Percentiles rank a stretch among this genome's conserved stretches.
Evolutionary conservation across 1,284 basidiomycete species (phyloP).

Genomic region (Stygiomarasmius scandens): DNA sequence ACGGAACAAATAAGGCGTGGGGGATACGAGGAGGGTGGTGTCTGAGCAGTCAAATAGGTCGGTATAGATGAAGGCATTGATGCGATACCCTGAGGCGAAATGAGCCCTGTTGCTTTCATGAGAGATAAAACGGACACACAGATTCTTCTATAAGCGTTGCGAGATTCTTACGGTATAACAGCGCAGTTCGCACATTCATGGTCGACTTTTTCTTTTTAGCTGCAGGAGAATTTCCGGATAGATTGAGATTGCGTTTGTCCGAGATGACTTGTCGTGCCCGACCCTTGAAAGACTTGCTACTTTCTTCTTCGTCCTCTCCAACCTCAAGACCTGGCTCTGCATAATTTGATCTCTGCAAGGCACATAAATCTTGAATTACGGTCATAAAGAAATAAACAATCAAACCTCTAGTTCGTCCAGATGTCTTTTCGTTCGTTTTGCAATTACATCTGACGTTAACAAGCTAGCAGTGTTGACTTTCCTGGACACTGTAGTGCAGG

Average conservation of each 20-base stretch:
- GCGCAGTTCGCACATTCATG: slow-evolving; percentile 74
- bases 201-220: slow-evolving; percentile 77
- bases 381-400: slow-evolving; percentile 14
- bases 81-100: slow-evolving; percentile 55
- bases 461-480: slow-evolving; percentile 48
- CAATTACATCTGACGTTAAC: slow-evolving; percentile 65
- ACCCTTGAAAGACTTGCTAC: slow-evolving; percentile 54
- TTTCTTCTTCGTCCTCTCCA: slow-evolving; percentile 50
- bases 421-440: slow-evolving; percentile 73
- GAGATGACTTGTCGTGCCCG: slow-evolving; percentile 73
- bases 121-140: slow-evolving; percentile 44
- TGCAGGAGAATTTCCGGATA: slow-evolving; percentile 45
- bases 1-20: slow-evolving; percentile 63
- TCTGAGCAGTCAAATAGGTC: slow-evolving; percentile 59
- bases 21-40: slow-evolving; percentile 50
- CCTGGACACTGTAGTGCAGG: slow-evolving; percentile 38
- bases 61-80: slow-evolving; percentile 52
- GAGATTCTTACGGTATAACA: slow-evolving; percentile 80
- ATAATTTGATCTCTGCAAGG: slow-evolving; percentile 68
- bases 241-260: slow-evolving; percentile 62
- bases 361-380: slow-evolving; percentile 5
- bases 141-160: slow-evolving; percentile 76
- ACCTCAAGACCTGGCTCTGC: slow-evolving; percentile 56
- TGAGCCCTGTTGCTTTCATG: slow-evolving; percentile 1
- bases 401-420: slow-evolving; percentile 80